Evolutionary conservation across 139 green algal genomes (phyloP), one percentile per base, ranked within the genome.

Genomic region (Nannochloris sp.): DNA sequence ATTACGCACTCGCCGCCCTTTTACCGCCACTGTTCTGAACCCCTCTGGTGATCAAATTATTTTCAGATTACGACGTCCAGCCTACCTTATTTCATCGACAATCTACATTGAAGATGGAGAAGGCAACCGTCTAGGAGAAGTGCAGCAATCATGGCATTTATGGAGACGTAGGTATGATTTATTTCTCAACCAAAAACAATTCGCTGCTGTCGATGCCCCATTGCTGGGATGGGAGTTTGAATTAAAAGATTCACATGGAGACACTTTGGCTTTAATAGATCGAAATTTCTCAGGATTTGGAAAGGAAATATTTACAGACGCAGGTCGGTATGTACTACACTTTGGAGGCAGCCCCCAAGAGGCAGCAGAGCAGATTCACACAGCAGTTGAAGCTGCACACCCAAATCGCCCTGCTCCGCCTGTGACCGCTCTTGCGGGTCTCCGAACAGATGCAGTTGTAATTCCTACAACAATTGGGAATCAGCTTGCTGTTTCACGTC

Each of bases 151-250:
- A 19, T 95, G 88, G 88, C 80, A 93, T 70, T 66, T 85, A 25
- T 84, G 72, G 77, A 51, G 61, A 39, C 73, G 89, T 19, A 87
- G 87, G 51, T 95, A 95, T 61, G 85, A 93, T 67, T 65, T 95
- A 23, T 95, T 42, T 32, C 35, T 68, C 65, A 64, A 38, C 14
- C 29, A 46, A 45, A 62, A 62, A 24, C 87, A 94, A 71, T 91
- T 91, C 79, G 80, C 83, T 8, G 47, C 58, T 31, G 83, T 92
- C 46, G 67, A 83, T 12, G 83, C 82, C 19, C 79, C 60, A 58
- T 85, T 96, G 23, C 75, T 95, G 38, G 88, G 88, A 4, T 96
- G 87, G 88, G 87, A 96, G 59, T 96, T 96, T 73, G 73, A 87
- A 67, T 72, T 96, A 35, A 89, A 83, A 48, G 81, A 95, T 38